Conservation (phyloP, 768 basidiomycete species). For the Tephrocybe sp. region DNA sequence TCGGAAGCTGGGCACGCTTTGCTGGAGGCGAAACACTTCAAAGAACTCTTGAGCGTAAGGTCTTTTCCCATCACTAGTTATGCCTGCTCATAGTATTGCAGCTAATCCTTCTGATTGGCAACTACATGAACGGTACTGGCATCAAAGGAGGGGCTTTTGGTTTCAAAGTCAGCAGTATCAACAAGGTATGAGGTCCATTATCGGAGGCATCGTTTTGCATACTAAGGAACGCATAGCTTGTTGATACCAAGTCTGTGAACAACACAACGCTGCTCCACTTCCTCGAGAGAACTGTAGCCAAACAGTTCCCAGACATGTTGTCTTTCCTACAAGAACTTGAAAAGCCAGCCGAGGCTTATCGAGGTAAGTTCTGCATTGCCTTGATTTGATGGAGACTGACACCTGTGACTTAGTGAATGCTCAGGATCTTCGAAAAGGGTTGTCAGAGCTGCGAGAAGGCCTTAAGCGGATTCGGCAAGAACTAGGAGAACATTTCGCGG, state of each 20-base stretch:
- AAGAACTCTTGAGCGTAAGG: constrained; percentile 84
- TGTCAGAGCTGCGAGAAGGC: constrained; percentile 71
- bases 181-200: constrained; percentile 64
- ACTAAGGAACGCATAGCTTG: constrained; percentile 54
- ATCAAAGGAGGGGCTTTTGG: constrained; percentile 96
- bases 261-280: constrained; percentile 96
- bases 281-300: constrained; percentile 83
- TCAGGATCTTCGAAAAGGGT: constrained; percentile 78
- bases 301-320: constrained; percentile 87
- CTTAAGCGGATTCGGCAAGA: constrained; percentile 81
- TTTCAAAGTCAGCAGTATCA: constrained; percentile 96
- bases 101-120: constrained; percentile 94
- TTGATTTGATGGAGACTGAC: constrained; percentile 9
- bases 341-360: constrained; percentile 89
- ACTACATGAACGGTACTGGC: constrained; percentile 97
- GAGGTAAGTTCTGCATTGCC: constrained; percentile 53
- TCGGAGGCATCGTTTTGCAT: background rate
- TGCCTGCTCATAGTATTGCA: constrained; percentile 15
- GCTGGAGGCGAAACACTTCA: constrained; percentile 82
- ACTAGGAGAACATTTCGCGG: constrained; percentile 75
- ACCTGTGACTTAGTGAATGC: constrained; percentile 63
- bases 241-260: constrained; percentile 95
- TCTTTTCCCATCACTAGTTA: constrained; percentile 2
- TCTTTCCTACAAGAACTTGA: constrained; percentile 86
- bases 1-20: constrained; percentile 80